Base-by-base conservation (phyloP, 1,284 basidiomycete species). In the Ceratobasidium sp. region DNA sequence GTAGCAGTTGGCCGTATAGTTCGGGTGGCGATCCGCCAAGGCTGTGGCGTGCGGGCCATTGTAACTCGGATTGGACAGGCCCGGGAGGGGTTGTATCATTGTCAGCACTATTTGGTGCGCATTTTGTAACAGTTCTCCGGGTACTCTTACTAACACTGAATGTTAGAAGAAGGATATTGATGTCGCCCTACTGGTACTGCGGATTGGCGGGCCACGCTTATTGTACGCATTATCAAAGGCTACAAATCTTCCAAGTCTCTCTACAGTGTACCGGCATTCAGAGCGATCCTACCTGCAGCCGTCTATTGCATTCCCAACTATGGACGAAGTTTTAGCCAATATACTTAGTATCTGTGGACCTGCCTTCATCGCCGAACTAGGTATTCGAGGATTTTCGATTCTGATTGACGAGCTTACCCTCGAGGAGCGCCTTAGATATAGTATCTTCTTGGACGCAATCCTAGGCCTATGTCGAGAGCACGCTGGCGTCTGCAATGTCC, bases 391-490 rank as follows among this genome's bases (percentile, higher is more conserved):
- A n/a, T 17, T 67, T 12, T 48, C 65, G 23, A 13, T 67, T 4
- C 44, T 67, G 65, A 48, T 67, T 3, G 65, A 67, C 44, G 65
- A 67, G 42, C n/a, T 67, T 9, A 26, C 65, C 9, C 17, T 67
- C 3, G 65, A 67, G 46, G 17, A 17, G 6, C 65, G 46, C 5
- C 46, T 50, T 20, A 17, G 46, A 5, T 67, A 67, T 17, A 28
- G 44, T 28, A 20, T 26, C 2, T 2, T 4, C 3, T 7, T 9
- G 26, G 65, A 67, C 26, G 42, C 44, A 9, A 26, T 67, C 5
- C 15, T 67, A 9, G 65, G 65, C 20, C 17, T 68, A 1, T 68
- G 66, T 50, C 48, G 66, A 3, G 66, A 68, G 48, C 66, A 68
- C 38, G 44, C 46, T 23, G 13, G 23, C 20, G 6, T 12, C 12